A percentile compares a stretch with the other conserved stretches of the same genome.
These are phyloP conservation scores for Amorphotheca resinae DNA, from an alignment of 495 filamentous ascomycete genomes.

Conservation along the genomic window DNA sequence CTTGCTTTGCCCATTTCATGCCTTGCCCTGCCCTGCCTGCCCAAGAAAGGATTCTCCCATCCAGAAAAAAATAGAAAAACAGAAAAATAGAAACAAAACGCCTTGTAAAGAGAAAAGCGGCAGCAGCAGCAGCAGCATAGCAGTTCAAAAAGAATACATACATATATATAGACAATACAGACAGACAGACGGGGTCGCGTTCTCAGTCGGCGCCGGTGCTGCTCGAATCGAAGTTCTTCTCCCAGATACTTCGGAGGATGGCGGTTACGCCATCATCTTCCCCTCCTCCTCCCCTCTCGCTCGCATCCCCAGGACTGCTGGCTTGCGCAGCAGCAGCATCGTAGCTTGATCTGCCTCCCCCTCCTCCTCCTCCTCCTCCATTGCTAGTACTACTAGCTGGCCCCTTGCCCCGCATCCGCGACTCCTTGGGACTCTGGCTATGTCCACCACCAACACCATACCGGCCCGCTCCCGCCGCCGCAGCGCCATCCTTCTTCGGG, in stretches of 20 bases:
- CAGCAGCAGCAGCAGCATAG: too few species aligned
- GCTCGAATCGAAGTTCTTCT: slow-evolving; percentile 39
- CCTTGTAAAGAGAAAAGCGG: slow-evolving; percentile 2
- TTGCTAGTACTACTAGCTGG: too few species aligned
- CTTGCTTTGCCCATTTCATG: too few species aligned
- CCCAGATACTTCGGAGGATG: slow-evolving; percentile 40
- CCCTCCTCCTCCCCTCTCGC: slow-evolving; percentile 27
- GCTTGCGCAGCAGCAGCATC: slow-evolving; percentile 17
- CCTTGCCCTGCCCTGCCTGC: not conserved
- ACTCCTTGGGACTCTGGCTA: slow-evolving; percentile 30
- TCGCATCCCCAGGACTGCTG: slow-evolving; percentile 22
- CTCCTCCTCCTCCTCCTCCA: not conserved
- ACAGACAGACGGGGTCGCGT: slow-evolving; percentile 8
- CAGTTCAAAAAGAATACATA: too few species aligned
- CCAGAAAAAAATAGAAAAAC: too few species aligned
- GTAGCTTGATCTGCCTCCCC: slow-evolving; percentile 23
- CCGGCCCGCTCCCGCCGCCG: slow-evolving; percentile 16
- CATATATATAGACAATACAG: too few species aligned
- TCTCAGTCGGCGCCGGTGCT: slow-evolving; percentile 36
- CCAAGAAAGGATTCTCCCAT: not conserved
- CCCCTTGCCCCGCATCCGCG: slow-evolving; percentile 2
- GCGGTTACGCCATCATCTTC: slow-evolving; percentile 32
- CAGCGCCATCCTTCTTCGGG: slow-evolving; percentile 17
- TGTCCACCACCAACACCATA: slow-evolving; percentile 25
- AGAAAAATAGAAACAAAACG: too few species aligned